These are phyloP conservation scores for Elsinoe perseae DNA, from an alignment of 2,329 filamentous ascomycete species.

Conservation along the genomic window DNA sequence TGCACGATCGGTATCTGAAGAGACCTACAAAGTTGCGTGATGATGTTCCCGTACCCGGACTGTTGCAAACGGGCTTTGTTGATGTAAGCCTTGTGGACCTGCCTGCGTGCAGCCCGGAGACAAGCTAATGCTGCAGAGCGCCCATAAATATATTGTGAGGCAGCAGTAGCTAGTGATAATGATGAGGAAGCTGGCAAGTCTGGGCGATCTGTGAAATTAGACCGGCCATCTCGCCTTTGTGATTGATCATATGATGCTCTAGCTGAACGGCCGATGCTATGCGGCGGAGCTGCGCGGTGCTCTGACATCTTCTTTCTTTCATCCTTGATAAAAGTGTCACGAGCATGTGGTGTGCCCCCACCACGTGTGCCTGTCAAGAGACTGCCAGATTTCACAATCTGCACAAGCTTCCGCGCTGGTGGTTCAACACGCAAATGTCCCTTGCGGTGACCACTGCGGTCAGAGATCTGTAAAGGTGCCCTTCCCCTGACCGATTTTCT, in stretches of 20 bases:
- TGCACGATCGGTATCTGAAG: not conserved
- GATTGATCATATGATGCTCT: too few relatives aligned
- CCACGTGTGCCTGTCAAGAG: not conserved
- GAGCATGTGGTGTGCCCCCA: not conserved
- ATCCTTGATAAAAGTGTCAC: not conserved
- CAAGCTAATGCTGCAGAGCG: conserved; percentile 73
- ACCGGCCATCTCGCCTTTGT: too few relatives aligned
- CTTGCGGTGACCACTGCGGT: too few relatives aligned
- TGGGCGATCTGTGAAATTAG: too few relatives aligned
- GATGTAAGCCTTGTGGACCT: conserved; percentile 78
- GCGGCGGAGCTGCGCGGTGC: too few relatives aligned
- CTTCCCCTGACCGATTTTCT: not conserved
- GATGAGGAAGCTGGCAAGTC: too few relatives aligned
- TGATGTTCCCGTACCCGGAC: not conserved
- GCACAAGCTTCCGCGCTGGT: too few relatives aligned
- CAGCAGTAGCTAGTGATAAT: conserved; percentile 70
- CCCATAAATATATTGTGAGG: conserved; percentile 88
- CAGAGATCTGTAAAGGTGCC: not conserved
- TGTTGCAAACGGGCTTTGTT: conserved; percentile 21
- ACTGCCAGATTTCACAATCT: too few relatives aligned
- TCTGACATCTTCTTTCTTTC: not conserved
- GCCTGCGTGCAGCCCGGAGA: conserved; percentile 58
- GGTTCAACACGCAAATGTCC: too few relatives aligned
- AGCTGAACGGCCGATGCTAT: too few relatives aligned
- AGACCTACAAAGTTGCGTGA: not conserved